phyloP scores from a whole-genome alignment of 2,329 filamentous ascomycete species.

The Ilyonectria destructans region DNA sequence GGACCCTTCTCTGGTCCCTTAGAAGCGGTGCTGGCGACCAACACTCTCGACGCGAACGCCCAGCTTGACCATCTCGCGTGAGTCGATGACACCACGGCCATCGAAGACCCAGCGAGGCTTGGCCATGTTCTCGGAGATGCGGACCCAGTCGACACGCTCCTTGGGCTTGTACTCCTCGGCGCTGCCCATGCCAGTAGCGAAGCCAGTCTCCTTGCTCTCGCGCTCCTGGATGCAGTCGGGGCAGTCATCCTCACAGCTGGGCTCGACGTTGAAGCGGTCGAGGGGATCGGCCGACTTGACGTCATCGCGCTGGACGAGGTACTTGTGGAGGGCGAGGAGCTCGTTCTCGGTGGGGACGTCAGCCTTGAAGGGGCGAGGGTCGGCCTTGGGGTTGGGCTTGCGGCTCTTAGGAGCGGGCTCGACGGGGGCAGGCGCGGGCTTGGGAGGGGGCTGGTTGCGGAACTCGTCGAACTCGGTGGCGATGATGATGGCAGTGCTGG shows the following conservation, averaged over 20 bases:
- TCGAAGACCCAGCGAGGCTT: conserved; percentile 72
- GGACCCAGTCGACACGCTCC: conserved; percentile 68
- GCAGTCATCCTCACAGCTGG: conserved; percentile 62
- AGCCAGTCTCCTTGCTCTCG: conserved; percentile 57
- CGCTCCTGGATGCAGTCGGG: conserved; percentile 65
- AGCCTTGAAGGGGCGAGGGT: conserved; percentile 64
- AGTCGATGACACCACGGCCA: conserved; percentile 69
- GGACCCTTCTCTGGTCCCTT: conserved; percentile 26
- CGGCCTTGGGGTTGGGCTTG: conserved; percentile 59
- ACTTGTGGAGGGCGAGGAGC: conserved; percentile 65
- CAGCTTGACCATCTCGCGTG: conserved; percentile 64
- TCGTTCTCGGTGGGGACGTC: conserved; percentile 61
- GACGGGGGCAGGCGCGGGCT: conserved; percentile 47
- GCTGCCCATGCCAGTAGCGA: conserved; percentile 61
- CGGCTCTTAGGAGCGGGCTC: conserved; percentile 52
- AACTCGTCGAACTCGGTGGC: conserved; percentile 74
- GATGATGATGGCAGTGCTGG: conserved; percentile 67
- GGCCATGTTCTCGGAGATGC: conserved; percentile 65
- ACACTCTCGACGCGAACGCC: conserved; percentile 69
- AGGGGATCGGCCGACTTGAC: conserved; percentile 61
- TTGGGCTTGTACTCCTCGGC: conserved; percentile 64
- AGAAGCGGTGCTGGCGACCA: conserved; percentile 64
- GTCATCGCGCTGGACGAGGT: conserved; percentile 56
- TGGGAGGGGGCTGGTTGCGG: conserved; percentile 58
- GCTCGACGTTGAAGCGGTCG: conserved; percentile 62